Conservation (phyloP, 2,329 filamentous ascomycete species). For the Cadophora sp. region DNA sequence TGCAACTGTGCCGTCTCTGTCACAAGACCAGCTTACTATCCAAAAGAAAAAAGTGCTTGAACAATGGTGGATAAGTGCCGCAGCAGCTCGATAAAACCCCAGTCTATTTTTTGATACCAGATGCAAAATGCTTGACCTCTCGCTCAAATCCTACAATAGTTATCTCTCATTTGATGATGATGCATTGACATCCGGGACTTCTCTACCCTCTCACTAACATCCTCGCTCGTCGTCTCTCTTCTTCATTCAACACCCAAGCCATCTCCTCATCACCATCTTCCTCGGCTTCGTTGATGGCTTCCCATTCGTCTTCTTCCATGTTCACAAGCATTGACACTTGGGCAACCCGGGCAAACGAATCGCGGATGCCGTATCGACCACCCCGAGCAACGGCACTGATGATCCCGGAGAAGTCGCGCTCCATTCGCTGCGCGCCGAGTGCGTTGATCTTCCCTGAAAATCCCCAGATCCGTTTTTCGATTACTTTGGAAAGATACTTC, state of each 20-base stretch:
- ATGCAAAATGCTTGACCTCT: neutral
- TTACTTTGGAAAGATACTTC: conserved; percentile 74
- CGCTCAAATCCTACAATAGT: conserved; percentile 18
- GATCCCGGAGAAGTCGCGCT: conserved; percentile 82
- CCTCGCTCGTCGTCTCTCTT: conserved; percentile 77
- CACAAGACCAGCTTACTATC: too few relatives aligned
- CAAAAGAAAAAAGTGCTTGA: too few relatives aligned
- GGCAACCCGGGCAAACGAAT: conserved; percentile 75
- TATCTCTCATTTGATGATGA: neutral
- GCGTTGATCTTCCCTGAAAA: conserved; percentile 79
- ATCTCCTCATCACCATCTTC: conserved; percentile 67
- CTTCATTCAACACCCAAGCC: conserved; percentile 72
- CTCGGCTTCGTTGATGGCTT: conserved; percentile 67
- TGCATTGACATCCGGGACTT: neutral
- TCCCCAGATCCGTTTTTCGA: conserved; percentile 88
- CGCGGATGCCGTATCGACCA: conserved; percentile 76
- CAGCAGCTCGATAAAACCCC: neutral
- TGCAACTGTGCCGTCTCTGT: neutral
- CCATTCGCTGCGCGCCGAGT: conserved; percentile 81
- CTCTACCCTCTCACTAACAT: conserved; percentile 61
- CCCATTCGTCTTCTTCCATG: conserved; percentile 97
- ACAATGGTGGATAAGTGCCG: neutral
- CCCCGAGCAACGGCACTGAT: conserved; percentile 71
- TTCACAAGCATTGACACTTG: conserved; percentile 89
- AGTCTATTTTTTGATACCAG: conserved; percentile 12